phyloP scores from a whole-genome alignment of 768 basidiomycete species.

The Stropharia rugosoannulata region DNA sequence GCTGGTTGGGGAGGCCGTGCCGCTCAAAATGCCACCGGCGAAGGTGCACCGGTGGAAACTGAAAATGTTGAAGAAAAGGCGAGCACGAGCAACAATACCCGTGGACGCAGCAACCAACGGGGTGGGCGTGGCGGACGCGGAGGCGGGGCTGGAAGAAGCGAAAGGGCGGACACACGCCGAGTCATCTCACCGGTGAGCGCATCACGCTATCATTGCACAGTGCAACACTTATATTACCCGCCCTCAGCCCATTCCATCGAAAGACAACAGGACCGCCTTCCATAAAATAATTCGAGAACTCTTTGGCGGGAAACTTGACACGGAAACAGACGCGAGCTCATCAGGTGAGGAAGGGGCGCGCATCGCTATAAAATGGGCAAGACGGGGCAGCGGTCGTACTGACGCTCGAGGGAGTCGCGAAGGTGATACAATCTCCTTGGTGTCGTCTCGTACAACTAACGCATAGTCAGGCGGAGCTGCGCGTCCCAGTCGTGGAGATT shows the following conservation, averaged over 20 bases:
- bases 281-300: conserved; percentile 80
- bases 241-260: conserved; percentile 75
- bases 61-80: conserved; percentile 19
- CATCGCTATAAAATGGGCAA: conserved; percentile 80
- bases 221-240: conserved; percentile 5
- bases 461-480: conserved; percentile 22
- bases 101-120: conserved; percentile 44
- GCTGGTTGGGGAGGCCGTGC: conserved; percentile 67
- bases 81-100: conserved; percentile 42
- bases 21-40: conserved; percentile 18
- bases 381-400: conserved; percentile 45
- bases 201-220: conserved; percentile 12
- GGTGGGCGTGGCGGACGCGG: conserved; percentile 25
- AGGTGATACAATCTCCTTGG: conserved; percentile 28
- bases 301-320: conserved; percentile 84
- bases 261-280: conserved; percentile 76
- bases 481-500: conserved; percentile 57
- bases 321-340: conserved; percentile 64
- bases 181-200: conserved; percentile 78
- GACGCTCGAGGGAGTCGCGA: conserved; percentile 45
- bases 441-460: background rate
- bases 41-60: conserved; percentile 5
- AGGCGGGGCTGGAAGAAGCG: conserved; percentile 24
- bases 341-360: conserved; percentile 67
- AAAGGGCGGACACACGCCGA: conserved; percentile 65